A percentile compares a stretch with the other conserved stretches of the same genome.
phyloP scores from a whole-genome alignment of 495 filamentous ascomycete species.

The Aspergillus taichungensis region DNA sequence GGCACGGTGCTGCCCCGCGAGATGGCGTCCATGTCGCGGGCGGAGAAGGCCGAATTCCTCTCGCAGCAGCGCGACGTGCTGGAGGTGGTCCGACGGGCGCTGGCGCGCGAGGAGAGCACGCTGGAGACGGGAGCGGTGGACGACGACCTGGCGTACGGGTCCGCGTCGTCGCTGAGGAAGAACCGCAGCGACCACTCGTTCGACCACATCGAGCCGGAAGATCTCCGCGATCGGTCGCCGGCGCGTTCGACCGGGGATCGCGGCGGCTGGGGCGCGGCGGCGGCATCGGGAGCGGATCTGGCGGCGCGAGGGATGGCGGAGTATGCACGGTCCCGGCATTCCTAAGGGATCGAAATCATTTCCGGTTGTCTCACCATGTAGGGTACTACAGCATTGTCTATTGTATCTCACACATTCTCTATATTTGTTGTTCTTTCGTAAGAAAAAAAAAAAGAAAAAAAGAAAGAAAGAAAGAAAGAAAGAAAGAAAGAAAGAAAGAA shows the following conservation, averaged over 20 bases:
- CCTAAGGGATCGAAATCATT: background rate
- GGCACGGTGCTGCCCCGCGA: conserved; percentile 59
- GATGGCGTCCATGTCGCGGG: conserved; percentile 43
- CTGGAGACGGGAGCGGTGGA: conserved; percentile 32
- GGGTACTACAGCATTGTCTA: background rate
- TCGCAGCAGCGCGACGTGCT: conserved; percentile 65
- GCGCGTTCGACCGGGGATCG: conserved; percentile 22
- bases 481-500: background rate
- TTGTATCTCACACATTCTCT: background rate
- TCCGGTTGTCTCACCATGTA: background rate
- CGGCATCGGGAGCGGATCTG: conserved; percentile 24
- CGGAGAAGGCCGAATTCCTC: conserved; percentile 62
- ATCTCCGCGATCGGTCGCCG: conserved; percentile 35
- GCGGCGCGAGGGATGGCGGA: conserved; percentile 24
- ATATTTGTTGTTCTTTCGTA: background rate
- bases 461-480: background rate
- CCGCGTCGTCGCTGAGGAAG: conserved; percentile 49
- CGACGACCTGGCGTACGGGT: conserved; percentile 38
- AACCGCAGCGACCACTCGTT: conserved; percentile 73
- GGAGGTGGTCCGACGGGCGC: conserved; percentile 57
- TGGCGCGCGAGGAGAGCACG: conserved; percentile 61
- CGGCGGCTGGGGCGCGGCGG: conserved; percentile 29
- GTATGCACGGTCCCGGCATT: conserved; percentile 7
- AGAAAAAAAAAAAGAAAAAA: too few species aligned
- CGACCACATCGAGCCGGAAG: conserved; percentile 71